Evolutionary conservation across 75 land plant species (phyloP).

Genomic region (Pinus taeda): DNA sequence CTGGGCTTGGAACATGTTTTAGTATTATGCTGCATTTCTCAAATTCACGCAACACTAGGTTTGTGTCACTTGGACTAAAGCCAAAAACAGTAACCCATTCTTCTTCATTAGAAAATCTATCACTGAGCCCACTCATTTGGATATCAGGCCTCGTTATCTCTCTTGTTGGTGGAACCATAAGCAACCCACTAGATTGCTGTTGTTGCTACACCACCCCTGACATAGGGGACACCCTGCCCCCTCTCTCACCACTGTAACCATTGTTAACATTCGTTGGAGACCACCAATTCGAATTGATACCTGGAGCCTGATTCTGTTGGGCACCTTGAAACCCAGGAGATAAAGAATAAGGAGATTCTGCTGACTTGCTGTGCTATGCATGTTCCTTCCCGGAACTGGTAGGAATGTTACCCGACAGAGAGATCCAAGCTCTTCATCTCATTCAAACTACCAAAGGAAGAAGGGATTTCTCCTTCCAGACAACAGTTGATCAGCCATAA

Average conservation of each 20-base stretch:
- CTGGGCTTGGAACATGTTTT: constrained; percentile 89
- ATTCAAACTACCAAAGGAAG: no score
- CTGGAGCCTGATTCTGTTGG: constrained; percentile 15
- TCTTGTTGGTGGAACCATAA: constrained; percentile 72
- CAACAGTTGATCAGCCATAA: no score
- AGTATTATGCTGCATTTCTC: constrained; percentile 91
- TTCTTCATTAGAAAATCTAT: constrained; percentile 54
- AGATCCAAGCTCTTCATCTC: no score
- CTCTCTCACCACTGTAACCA: constrained; percentile 18
- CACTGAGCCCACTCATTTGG: constrained; percentile 29
- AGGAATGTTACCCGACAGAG: no score
- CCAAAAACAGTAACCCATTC: constrained; percentile 98
- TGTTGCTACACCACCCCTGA: constrained; percentile 60
- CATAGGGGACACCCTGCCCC: constrained; percentile 54
- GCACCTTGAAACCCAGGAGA: neutral
- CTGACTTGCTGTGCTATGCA: no score
- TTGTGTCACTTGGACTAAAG: constrained; percentile 85
- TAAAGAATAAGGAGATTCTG: neutral
- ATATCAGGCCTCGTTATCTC: constrained; percentile 84
- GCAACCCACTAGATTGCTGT: constrained; percentile 53
- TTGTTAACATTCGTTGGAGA: constrained; percentile 33
- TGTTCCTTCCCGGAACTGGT: no score
- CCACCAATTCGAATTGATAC: constrained; percentile 54
- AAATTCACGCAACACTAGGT: constrained; percentile 88
- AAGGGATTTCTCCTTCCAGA: no score